Percentiles rank a stretch among this genome's conserved stretches.
These are phyloP conservation scores for Suillus plorans DNA, from an alignment of 768 basidiomycete species.

Conservation along the genomic window DNA sequence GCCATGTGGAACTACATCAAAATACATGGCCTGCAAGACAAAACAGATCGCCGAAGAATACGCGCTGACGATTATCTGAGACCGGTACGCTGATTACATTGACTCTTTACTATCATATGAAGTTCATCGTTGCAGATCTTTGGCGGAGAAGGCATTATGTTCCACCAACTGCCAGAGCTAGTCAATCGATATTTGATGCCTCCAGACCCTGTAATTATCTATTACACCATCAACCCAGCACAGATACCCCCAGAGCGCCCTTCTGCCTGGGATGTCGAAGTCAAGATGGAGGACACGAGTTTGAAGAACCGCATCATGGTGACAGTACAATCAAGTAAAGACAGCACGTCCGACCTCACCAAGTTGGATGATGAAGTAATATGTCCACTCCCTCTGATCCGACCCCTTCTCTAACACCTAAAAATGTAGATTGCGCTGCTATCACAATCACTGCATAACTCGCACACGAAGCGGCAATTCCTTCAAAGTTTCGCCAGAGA, in stretches of 20 bases:
- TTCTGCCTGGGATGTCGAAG: constrained; percentile 82
- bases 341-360: constrained; percentile 61
- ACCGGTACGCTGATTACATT: constrained; percentile 42
- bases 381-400: background rate
- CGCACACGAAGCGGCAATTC: constrained; percentile 86
- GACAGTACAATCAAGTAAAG: constrained; percentile 67
- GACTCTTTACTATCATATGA: background rate
- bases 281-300: constrained; percentile 80
- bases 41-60: constrained; percentile 70
- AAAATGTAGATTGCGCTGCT: constrained; percentile 68
- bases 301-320: constrained; percentile 75
- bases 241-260: constrained; percentile 65
- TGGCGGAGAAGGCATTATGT: constrained; percentile 63
- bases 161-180: constrained; percentile 81
- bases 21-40: constrained; percentile 77
- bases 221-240: constrained; percentile 70
- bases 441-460: constrained; percentile 83
- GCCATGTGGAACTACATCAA: constrained; percentile 94
- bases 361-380: constrained; percentile 89
- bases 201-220: constrained; percentile 78
- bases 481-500: constrained; percentile 78
- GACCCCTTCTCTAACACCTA: constrained; percentile 17
- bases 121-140: constrained; percentile 52
- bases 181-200: constrained; percentile 77
- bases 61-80: constrained; percentile 67